phyloP scores from a whole-genome alignment of 192 early-diverging fungal species.

The Helicostylum pulchrum region DNA sequence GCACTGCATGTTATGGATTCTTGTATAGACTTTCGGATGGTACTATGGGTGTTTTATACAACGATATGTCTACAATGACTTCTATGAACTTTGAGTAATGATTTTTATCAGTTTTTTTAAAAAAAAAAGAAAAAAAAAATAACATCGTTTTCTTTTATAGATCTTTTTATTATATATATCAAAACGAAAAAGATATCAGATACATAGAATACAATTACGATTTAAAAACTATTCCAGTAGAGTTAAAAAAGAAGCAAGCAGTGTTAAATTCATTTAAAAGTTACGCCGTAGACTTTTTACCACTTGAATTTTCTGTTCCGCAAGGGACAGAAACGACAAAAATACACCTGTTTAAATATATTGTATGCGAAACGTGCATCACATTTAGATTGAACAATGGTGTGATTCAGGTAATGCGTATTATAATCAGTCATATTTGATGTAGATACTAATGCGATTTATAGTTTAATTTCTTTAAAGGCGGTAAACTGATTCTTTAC shows the following conservation, averaged over 20 bases:
- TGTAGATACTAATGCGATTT: not conserved
- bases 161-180: constrained; percentile 41
- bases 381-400: constrained; percentile 68
- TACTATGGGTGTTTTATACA: constrained; percentile 80
- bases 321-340: constrained; percentile 15
- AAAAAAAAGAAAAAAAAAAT: not conserved
- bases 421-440: not conserved
- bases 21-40: constrained; percentile 87
- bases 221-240: constrained; percentile 29
- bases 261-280: constrained; percentile 55
- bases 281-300: constrained; percentile 61
- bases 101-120: not conserved
- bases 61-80: constrained; percentile 80
- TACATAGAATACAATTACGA: constrained; percentile 32
- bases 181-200: constrained; percentile 24
- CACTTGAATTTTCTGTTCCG: constrained; percentile 21
- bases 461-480: constrained; percentile 5
- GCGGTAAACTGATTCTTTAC: not conserved
- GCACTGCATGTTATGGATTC: constrained; percentile 80
- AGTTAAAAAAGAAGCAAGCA: constrained; percentile 59
- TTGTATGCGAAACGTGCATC: constrained; percentile 58
- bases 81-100: constrained; percentile 37
- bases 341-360: constrained; percentile 59
- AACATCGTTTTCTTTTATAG: constrained; percentile 1
- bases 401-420: constrained; percentile 55